Conservation (phyloP, 495 filamentous ascomycete species). For the Stereocaulon alpinum region DNA sequence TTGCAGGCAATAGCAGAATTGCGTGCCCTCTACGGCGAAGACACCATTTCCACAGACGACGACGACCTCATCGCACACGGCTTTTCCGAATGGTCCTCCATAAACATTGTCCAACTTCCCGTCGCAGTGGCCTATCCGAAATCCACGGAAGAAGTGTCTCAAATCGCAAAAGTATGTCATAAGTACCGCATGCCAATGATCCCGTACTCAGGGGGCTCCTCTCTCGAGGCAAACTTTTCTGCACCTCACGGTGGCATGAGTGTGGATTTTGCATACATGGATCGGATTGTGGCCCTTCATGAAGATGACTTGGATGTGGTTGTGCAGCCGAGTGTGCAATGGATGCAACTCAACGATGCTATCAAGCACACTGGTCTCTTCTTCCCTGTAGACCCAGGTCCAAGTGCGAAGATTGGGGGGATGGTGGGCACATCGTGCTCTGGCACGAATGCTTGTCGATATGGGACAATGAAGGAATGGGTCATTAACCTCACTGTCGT, state of each 20-base stretch:
- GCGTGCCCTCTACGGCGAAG: constrained; percentile 42
- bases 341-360: constrained; percentile 78
- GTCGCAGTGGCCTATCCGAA: constrained; percentile 75
- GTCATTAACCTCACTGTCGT: constrained; percentile 86
- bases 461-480: constrained; percentile 93
- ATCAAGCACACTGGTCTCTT: constrained; percentile 70
- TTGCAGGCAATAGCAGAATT: constrained; percentile 53
- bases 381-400: constrained; percentile 77
- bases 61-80: constrained; percentile 75
- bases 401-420: constrained; percentile 72
- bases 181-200: constrained; percentile 76
- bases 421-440: constrained; percentile 81
- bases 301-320: constrained; percentile 86
- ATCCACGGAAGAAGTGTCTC: constrained; percentile 67
- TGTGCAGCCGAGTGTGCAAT: constrained; percentile 83
- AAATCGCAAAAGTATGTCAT: constrained; percentile 70
- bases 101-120: constrained; percentile 65
- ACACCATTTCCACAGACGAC: constrained; percentile 70
- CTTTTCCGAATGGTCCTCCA: constrained; percentile 81
- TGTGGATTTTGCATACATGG: constrained; percentile 83
- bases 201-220: constrained; percentile 79
- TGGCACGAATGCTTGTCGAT: constrained; percentile 45
- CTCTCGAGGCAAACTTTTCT: constrained; percentile 81
- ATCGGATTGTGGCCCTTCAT: constrained; percentile 67
- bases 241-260: constrained; percentile 76